Percentiles rank a stretch among this genome's conserved stretches.
phyloP scores from a whole-genome alignment of 305 asterid genomes.

The Fraxinus floribunda region DNA sequence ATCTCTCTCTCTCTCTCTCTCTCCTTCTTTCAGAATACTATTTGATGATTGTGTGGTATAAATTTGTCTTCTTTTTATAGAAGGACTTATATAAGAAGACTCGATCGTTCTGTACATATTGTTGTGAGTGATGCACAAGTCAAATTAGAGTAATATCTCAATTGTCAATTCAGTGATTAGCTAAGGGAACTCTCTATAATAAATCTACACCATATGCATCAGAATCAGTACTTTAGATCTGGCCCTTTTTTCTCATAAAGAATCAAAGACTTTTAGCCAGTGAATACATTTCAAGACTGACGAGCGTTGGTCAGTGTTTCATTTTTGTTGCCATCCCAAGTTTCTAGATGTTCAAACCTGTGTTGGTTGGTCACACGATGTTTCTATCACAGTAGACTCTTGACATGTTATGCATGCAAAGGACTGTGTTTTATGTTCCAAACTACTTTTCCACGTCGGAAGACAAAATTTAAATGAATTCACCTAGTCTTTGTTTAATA shows the following conservation, averaged over 20 bases:
- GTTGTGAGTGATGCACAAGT: not conserved
- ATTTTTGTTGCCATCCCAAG: not conserved
- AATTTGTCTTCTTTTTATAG: not conserved
- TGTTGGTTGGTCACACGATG: not conserved
- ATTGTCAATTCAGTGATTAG: not conserved
- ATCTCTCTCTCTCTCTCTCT: not conserved
- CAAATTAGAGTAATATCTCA: not conserved
- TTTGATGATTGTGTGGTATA: not conserved
- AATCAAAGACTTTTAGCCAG: slow-evolving; percentile 22
- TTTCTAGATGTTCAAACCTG: not conserved
- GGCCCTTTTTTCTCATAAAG: not conserved
- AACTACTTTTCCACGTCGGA: not conserved
- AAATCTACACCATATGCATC: not conserved
- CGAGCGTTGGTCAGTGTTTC: slow-evolving; percentile 19
- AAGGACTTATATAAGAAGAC: not conserved
- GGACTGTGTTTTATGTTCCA: not conserved
- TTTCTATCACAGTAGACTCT: not conserved
- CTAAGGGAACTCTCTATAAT: not conserved
- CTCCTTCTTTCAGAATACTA: not conserved
- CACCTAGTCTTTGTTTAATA: not conserved
- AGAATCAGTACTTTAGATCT: not conserved
- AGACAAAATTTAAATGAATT: not conserved
- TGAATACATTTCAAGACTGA: slow-evolving; percentile 19
- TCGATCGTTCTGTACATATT: not conserved
- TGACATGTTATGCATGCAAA: not conserved